Base-by-base conservation (phyloP, 345 rosid species). In the Corchorus capsularis region DNA sequence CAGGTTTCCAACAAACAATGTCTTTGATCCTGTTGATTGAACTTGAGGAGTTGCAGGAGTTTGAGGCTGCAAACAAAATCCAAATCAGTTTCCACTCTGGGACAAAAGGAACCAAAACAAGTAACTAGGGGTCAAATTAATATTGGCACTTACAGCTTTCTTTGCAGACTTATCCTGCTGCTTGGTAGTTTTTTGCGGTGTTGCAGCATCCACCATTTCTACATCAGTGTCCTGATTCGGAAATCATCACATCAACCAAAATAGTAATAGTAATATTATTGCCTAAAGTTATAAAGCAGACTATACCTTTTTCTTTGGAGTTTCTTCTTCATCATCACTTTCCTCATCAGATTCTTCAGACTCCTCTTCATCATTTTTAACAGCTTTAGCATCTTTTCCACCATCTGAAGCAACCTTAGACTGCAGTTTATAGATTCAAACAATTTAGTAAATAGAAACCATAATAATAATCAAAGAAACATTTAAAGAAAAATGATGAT, bases 1-100 rank as follows among this genome's bases (percentile, higher is more conserved):
- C 16, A 96, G 81, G 81, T 96, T 96, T 56, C 87, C 98, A 41
- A 79, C 90, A 63, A 91, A 96, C 17, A 93, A 75, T 0, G 95
- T 89, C 89, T 85, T 93, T 60, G 88, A 73, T 52, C 89, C 98
- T 0, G 83, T 77, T 5, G 81, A n/a, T 14, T 80, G 68, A 61
- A 62, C 72, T 46, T 80, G 75, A 50, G 92, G 90, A 43, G 98
- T 79, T 13, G 68, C 57, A 7, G 96, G 97, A 0, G 96, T 89
- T 73, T 89, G 83, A 6, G 87, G 88, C 98, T 96, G 88, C 81
- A 83, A 7, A 72, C 5, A 41, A 27, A 61, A 11, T 1, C 1
- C 5, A 14, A 2, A 56, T 75, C 11, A 55, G 43, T 41, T 41
- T 9, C 13, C 0, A 27, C n/a, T 16, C 41, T 46, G 39, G 1